Evolutionary conservation across 2,329 filamentous ascomycete species (phyloP), one percentile per base, ranked within the genome.

Genomic region (Paradendryphiella salina): DNA sequence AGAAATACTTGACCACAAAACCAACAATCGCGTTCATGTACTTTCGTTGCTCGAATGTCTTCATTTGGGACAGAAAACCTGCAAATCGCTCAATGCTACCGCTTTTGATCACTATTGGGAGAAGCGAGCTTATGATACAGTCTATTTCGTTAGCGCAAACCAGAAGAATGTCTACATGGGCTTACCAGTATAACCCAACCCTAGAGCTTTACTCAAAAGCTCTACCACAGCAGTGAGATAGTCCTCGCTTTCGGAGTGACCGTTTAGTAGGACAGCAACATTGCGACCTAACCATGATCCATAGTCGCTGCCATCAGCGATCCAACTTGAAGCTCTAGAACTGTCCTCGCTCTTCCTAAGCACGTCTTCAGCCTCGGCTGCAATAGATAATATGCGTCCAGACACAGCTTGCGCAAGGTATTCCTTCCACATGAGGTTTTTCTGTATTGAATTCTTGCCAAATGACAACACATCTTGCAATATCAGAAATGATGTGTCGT

Each of bases 211-310:
- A 3, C 82, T 77, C 15, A 77, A 73, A 5, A 85, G 60, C 37
- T 79, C 76, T 33, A 75, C 72, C 5, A 63, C 33, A 23, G 64
- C 61, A 5, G 36, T 21, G 6, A 40, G 14, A 21, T 52, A 42
- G 74, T 79, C 71, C 41, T 73, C 58, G 69, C 71, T 60, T 48
- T 56, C 26, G 56, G 70, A 59, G 10, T 62, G 50, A 5, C 69
- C 35, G 64, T 72, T 76, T 73, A 85, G 69, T 61, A 80, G 71
- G 14, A 66, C 54, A 28, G 72, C 76, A 41, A 94, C 77, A 65
- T 85, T 89, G 11, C 72, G 73, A 2, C 85, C 87, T 32, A 96
- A 72, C 91, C 91, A 96, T 23, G 73, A 73, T 10, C 83, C 81
- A 73, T 89, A 96, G 14, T 79, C 70, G 20, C 76, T 77, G 3